Evolutionary conservation across 2,329 filamentous ascomycete species (phyloP).

Genomic region (Aspergillus fumigatus): DNA sequence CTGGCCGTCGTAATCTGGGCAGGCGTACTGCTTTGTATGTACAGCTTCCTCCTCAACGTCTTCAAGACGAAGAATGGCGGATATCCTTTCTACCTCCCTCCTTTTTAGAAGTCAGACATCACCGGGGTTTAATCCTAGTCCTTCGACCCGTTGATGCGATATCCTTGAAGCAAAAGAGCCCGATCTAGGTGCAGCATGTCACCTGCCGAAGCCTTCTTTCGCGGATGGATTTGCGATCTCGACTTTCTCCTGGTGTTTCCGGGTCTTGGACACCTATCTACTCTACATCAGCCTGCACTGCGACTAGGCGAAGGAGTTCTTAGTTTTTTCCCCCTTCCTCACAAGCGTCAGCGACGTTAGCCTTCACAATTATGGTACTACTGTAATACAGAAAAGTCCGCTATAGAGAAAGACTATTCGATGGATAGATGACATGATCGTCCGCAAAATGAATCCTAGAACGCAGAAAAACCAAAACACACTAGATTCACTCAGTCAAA

Average conservation of each 20-base stretch:
- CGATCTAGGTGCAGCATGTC: no score
- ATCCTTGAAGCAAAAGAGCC: background rate
- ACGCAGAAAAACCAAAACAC: background rate
- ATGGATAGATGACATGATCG: background rate
- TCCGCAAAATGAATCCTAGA: background rate
- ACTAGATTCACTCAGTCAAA: background rate
- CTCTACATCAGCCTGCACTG: background rate
- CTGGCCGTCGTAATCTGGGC: slow-evolving; percentile 77
- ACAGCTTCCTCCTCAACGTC: slow-evolving; percentile 89
- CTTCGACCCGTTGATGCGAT: background rate
- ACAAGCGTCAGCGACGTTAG: background rate
- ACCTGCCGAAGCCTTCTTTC: background rate
- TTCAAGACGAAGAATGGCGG: slow-evolving; percentile 93
- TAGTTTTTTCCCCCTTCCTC: background rate
- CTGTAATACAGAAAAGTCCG: background rate
- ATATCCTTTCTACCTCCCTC: slow-evolving; percentile 91
- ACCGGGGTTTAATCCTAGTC: background rate
- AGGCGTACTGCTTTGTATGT: slow-evolving; percentile 70
- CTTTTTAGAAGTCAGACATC: slow-evolving; percentile 55
- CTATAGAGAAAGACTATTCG: background rate
- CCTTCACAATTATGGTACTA: background rate
- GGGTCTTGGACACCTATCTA: background rate
- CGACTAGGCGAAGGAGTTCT: background rate
- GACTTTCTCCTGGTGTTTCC: background rate
- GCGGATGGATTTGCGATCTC: background rate